A percentile compares a stretch with the other conserved stretches of the same genome.
Evolutionary conservation across 2,329 filamentous ascomycete species (phyloP).

Genomic region (Aspergillus ruber): DNA sequence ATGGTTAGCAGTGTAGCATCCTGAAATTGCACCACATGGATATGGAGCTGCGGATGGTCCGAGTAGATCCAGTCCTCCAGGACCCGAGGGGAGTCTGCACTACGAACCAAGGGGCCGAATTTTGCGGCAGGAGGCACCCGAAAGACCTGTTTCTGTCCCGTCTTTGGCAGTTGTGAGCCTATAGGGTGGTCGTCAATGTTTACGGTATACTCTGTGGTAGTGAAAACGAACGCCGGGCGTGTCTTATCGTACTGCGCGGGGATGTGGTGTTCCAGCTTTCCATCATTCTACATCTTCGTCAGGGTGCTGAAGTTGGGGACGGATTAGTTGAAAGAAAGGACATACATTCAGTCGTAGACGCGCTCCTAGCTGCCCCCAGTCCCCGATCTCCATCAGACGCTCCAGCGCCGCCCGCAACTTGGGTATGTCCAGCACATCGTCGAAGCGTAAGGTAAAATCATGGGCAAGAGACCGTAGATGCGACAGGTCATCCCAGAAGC

Average conservation of each 20-base stretch:
- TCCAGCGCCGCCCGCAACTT: slow-evolving; percentile 33
- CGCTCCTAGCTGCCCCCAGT: slow-evolving; percentile 45
- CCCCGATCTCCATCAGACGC: slow-evolving; percentile 36
- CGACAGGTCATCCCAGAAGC: slow-evolving; percentile 9
- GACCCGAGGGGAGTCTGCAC: slow-evolving; percentile 29
- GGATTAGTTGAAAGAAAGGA: slow-evolving; percentile 1
- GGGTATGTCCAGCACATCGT: slow-evolving; percentile 42
- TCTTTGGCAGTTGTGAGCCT: slow-evolving; percentile 13
- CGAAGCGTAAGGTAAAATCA: slow-evolving; percentile 34
- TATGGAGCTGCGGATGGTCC: slow-evolving; percentile 42
- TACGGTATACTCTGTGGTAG: slow-evolving; percentile 31
- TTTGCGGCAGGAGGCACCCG: not conserved
- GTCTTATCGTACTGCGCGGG: slow-evolving; percentile 29
- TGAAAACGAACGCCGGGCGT: slow-evolving; percentile 39
- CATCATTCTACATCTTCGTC: slow-evolving; percentile 10
- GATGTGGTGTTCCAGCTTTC: slow-evolving; percentile 39
- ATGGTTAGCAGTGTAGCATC: slow-evolving; percentile 47
- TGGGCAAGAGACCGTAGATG: slow-evolving; percentile 4
- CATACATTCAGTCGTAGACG: slow-evolving; percentile 39
- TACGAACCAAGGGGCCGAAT: slow-evolving; percentile 3
- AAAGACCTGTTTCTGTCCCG: slow-evolving; percentile 1
- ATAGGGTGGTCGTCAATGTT: slow-evolving; percentile 38
- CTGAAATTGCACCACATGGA: slow-evolving; percentile 45
- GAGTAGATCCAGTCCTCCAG: slow-evolving; percentile 35
- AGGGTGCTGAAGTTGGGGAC: not conserved